Evolutionary conservation across 768 basidiomycete genomes (phyloP), one percentile per base, ranked within the genome.

Genomic region (Kwoniella dendrophila): DNA sequence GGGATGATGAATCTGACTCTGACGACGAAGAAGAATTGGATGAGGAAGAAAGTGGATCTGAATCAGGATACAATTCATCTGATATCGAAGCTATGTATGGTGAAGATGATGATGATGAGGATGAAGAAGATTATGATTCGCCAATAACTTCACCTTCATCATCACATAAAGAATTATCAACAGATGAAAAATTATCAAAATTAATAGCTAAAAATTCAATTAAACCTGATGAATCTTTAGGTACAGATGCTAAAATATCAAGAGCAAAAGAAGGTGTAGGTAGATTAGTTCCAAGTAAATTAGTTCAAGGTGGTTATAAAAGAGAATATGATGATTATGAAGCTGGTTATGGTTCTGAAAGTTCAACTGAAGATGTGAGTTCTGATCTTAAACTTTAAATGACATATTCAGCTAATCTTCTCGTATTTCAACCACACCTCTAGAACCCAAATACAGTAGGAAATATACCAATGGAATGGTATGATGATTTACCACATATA

Each of bases 401-500:
- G 27, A 22, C 1, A 18, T 40, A 32, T 2, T 30, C 38, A 18
- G 38, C 55, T 53, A 27, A 20, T 63, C 1, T 40, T 40, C 38
- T 40, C 11, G n/a, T 40, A 40, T 40, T 40, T 40, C 38, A 10
- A n/a, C 38, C 11, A 12, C 22, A 33, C 26, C 34, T 2, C 3
- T 68, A 98, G 93, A 85, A 87, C 56, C 90, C 90, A n/a, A 98
- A 96, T 76, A 90, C 94, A 62, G 86, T 96, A 69, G 96, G 96
- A 55, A 85, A 95, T 80, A 82, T 99, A 64, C 96, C 96, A 47
- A 88, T 89, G 84, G 93, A 99, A 74, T 99, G 95, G 93, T 99
- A 99, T 79, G 96, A 98, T 77, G 94, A 98, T 82, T 82, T 99
- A 69, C 96, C 96, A n/a, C 96, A 99, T 80, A 85, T 99, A 75